Base-by-base conservation (phyloP, 2,329 filamentous ascomycete genomes). In the Juglanconis sp. region DNA sequence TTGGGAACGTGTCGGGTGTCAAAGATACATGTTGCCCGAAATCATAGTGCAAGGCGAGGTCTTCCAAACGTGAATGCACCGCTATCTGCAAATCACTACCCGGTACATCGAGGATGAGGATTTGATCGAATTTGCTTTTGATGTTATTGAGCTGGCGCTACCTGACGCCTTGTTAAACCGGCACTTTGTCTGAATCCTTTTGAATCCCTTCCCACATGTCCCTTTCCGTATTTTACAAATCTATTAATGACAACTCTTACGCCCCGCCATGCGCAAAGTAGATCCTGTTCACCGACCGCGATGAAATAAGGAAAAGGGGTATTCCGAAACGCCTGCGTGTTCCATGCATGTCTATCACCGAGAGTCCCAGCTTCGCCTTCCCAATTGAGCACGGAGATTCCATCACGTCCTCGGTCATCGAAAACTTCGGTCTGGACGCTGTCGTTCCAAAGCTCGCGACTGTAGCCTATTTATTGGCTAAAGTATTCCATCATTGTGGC, bases 331-430 rank as follows among this genome's bases (percentile, higher is more conserved):
- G 44, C 44, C 55, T 38, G 34, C 49, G 34, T 57, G 47, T 57
- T 40, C 46, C 47, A 51, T 57, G 55, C 55, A 57, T 42, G 35
- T 57, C 55, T 57, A 57, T 57, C 47, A 50, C 31, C 34, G 35
- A 15, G 35, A 31, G 17, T 2, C 17, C 24, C 40, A 44, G 40
- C 24, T 31, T 31, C 46, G 30, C 46, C 24, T 48, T 30, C 30
- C 24, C 46, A 10, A 31, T 9, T 10, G 46, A 48, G 13, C 4
- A 32, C 46, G 13, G 24, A 31, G 15, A 48, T 30, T 30, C 24
- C 30, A 11, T n/a, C 40, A 24, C 24, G 15, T 15, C 15, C 40
- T 44, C 40, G 15, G 3, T 38, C 11, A 11, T 38, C 40, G 40
- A 44, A 13, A 7, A 44, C 11, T 38, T 13, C 10, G 8, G 11